Evolutionary conservation across 441 rosid species (phyloP).

Genomic region (Omphalea diandra): DNA sequence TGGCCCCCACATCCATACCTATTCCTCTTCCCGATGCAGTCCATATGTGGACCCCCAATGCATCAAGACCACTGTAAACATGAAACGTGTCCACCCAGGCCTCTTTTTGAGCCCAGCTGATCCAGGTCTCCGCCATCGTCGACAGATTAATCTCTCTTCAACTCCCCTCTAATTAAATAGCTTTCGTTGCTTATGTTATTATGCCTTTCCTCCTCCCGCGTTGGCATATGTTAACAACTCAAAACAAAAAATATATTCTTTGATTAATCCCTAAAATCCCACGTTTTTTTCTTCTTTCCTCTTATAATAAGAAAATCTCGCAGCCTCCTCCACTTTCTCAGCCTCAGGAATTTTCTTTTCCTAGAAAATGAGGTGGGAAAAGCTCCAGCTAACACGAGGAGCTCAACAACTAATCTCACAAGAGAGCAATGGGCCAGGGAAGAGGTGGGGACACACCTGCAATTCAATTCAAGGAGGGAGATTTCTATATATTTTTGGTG

Average conservation of each 20-base stretch:
- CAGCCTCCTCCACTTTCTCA: constrained; percentile 28
- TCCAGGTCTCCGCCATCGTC: neutral
- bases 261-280: neutral
- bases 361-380: constrained; percentile 90
- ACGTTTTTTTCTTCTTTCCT: neutral
- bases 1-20: constrained; percentile 5
- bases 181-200: too few relatives aligned
- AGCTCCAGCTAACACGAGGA: constrained; percentile 37
- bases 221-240: constrained; percentile 28
- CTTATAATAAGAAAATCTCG: neutral
- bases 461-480: constrained; percentile 81
- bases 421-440: constrained; percentile 68
- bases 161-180: neutral
- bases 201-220: neutral
- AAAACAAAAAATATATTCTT: neutral
- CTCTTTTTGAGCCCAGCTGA: constrained; percentile 9
- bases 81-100: constrained; percentile 19
- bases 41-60: constrained; percentile 10
- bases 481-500: constrained; percentile 92
- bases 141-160: constrained; percentile 2
- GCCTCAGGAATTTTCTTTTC: too few relatives aligned
- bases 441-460: constrained; percentile 98
- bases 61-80: neutral
- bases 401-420: constrained; percentile 30
- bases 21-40: constrained; percentile 11